A percentile compares a stretch with the other conserved stretches of the same genome.
These are phyloP conservation scores for Fraxinus platypoda DNA, from an alignment of 305 asterid genomes.

Conservation along the genomic window DNA sequence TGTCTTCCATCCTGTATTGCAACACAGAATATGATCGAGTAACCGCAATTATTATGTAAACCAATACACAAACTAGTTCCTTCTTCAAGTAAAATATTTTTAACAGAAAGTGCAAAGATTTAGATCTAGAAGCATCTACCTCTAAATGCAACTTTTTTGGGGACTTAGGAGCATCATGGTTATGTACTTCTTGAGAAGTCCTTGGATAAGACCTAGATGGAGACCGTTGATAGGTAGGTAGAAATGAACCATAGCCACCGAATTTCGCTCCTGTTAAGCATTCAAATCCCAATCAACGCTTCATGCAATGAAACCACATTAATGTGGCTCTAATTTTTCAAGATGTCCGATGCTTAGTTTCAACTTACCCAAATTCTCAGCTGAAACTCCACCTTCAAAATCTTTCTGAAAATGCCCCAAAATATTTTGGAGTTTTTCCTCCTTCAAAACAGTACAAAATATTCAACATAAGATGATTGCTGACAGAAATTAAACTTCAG, in stretches of 20 bases:
- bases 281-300: slow-evolving; percentile 33
- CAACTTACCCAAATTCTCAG: slow-evolving; percentile 92
- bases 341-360: slow-evolving; percentile 20
- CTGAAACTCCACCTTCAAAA: slow-evolving; percentile 97
- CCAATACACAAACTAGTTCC: slow-evolving; percentile 10
- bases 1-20: slow-evolving; percentile 63
- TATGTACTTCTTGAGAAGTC: slow-evolving; percentile 52
- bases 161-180: slow-evolving; percentile 42
- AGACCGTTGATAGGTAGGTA: slow-evolving; percentile 82
- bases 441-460: slow-evolving; percentile 49
- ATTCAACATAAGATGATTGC: slow-evolving; percentile 20
- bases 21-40: slow-evolving; percentile 32
- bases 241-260: slow-evolving; percentile 95
- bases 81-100: neutral
- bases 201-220: slow-evolving; percentile 63
- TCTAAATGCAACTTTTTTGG: slow-evolving; percentile 31
- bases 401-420: slow-evolving; percentile 97
- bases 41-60: slow-evolving; percentile 20
- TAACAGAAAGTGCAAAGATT: neutral
- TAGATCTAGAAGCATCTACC: slow-evolving; percentile 46
- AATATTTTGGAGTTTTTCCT: slow-evolving; percentile 78
- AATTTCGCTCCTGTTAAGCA: slow-evolving; percentile 76
- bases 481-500: neutral
- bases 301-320: slow-evolving; percentile 12
- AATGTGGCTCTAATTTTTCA: slow-evolving; percentile 1